Percentiles rank a stretch among this genome's conserved stretches.
phyloP scores from a whole-genome alignment of 208 protist species.

The Strigomonas oncopelti region DNA sequence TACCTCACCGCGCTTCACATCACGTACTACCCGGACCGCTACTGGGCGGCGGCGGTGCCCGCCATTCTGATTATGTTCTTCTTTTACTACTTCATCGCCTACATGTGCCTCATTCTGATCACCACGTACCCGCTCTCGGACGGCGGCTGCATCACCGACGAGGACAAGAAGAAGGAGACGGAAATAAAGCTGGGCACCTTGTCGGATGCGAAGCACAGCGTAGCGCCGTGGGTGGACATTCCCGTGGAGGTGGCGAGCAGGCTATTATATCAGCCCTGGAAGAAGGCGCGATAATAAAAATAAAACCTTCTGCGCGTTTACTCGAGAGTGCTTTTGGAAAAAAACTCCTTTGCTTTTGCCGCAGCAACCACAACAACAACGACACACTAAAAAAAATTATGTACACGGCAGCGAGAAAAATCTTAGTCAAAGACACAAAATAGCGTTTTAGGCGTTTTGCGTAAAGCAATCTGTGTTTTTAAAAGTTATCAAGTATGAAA shows the following conservation, averaged over 20 bases:
- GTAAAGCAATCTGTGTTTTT: not conserved
- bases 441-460: not conserved
- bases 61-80: constrained; percentile 74
- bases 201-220: constrained; percentile 45
- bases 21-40: constrained; percentile 88
- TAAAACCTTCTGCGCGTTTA: too few relatives aligned
- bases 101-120: constrained; percentile 58
- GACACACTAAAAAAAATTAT: too few relatives aligned
- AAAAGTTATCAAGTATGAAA: not conserved
- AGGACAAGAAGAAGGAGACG: constrained; percentile 51
- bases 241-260: constrained; percentile 69
- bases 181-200: constrained; percentile 49
- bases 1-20: constrained; percentile 60
- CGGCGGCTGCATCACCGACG: constrained; percentile 68
- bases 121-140: constrained; percentile 75
- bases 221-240: constrained; percentile 81
- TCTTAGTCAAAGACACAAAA: too few relatives aligned
- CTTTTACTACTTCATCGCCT: constrained; percentile 66
- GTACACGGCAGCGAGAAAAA: too few relatives aligned
- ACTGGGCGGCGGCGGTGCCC: constrained; percentile 87
- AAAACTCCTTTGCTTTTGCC: not conserved
- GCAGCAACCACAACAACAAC: too few relatives aligned
- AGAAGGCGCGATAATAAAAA: constrained; percentile 22
- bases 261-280: constrained; percentile 84
- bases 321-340: too few relatives aligned